Conservation (phyloP, 345 rosid species). For the Mangifera indica region DNA sequence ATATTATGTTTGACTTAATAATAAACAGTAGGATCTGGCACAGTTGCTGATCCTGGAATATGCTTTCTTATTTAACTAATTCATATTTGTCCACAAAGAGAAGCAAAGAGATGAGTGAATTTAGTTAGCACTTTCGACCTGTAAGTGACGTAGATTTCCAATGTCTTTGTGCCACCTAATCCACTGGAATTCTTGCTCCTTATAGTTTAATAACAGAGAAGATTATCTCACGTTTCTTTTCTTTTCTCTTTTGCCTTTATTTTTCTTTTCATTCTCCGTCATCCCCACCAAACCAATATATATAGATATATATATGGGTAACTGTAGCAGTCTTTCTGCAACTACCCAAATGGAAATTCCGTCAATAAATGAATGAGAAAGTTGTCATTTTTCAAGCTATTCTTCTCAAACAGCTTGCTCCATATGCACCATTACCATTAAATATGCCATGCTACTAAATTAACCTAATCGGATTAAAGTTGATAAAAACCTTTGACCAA, state of each 20-base stretch:
- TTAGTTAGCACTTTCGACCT: background rate
- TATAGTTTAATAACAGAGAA: too few species aligned
- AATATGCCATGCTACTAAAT: too few species aligned
- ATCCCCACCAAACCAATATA: background rate
- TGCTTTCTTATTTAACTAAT: background rate
- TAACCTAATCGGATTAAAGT: too few species aligned
- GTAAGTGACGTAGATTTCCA: background rate
- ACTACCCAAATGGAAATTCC: background rate
- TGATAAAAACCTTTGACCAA: too few species aligned
- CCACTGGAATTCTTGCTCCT: too few species aligned
- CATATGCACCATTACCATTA: too few species aligned
- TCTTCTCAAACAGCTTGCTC: too few species aligned
- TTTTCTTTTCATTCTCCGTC: background rate
- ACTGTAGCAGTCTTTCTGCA: background rate
- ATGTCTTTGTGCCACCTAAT: conserved; percentile 1
- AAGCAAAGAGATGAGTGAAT: conserved; percentile 4
- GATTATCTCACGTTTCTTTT: too few species aligned
- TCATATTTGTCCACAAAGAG: background rate
- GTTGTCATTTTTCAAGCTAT: background rate
- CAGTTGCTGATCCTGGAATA: background rate
- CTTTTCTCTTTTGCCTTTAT: background rate
- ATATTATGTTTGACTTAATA: too few species aligned
- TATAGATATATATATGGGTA: background rate
- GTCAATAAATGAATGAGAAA: background rate
- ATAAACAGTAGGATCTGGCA: background rate